phyloP scores from a whole-genome alignment of 495 filamentous ascomycete species.

The Acidomyces sp. region DNA sequence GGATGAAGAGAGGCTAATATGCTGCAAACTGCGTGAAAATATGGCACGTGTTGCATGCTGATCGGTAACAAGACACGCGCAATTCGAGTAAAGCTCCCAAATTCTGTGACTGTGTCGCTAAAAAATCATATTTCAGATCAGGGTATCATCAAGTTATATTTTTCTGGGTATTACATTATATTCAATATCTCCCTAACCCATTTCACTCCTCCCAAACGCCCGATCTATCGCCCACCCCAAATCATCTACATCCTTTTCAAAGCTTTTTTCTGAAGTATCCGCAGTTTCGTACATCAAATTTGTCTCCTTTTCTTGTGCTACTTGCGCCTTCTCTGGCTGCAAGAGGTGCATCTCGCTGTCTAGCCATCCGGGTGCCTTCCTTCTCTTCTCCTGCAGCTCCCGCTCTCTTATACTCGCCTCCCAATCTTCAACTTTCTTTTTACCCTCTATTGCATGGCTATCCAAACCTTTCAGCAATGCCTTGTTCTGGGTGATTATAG shows the following conservation, averaged over 20 bases:
- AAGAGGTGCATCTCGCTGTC: slow-evolving; percentile 77
- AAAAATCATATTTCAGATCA: too few species aligned
- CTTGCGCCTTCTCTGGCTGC: slow-evolving; percentile 48
- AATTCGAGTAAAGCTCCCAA: too few species aligned
- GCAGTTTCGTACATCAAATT: background rate
- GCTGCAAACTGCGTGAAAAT: too few species aligned
- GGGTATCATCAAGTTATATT: too few species aligned
- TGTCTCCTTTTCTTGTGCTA: slow-evolving; percentile 29
- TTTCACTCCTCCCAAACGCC: slow-evolving; percentile 57
- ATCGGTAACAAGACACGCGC: too few species aligned
- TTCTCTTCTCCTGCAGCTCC: slow-evolving; percentile 82
- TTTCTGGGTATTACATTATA: too few species aligned
- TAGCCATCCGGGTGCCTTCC: slow-evolving; percentile 86
- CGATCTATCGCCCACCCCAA: slow-evolving; percentile 71
- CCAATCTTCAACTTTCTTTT: slow-evolving; percentile 52
- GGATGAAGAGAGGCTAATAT: too few species aligned
- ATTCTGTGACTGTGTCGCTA: too few species aligned
- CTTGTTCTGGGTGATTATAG: slow-evolving; percentile 67
- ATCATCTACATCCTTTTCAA: slow-evolving; percentile 21
- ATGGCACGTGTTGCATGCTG: too few species aligned
- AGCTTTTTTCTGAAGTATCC: slow-evolving; percentile 21
- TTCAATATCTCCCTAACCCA: background rate
- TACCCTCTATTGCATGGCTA: slow-evolving; percentile 48
- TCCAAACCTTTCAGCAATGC: slow-evolving; percentile 63
- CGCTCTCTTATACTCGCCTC: slow-evolving; percentile 56